Evolutionary conservation across 2,329 filamentous ascomycete genomes (phyloP).

Genomic region (Emergomyces orientalis): DNA sequence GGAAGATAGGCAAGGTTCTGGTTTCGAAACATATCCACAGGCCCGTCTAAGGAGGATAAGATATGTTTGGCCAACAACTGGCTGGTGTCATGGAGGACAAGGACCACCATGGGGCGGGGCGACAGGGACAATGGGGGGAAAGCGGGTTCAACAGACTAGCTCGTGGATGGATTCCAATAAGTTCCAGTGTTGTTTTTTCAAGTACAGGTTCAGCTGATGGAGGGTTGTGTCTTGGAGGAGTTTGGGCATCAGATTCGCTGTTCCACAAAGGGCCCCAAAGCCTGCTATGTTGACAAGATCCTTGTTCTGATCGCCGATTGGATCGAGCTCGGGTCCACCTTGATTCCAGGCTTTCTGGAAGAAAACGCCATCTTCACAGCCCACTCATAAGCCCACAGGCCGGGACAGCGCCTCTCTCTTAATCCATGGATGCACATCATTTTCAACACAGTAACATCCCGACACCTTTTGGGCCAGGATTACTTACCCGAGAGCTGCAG

Average conservation of each 20-base stretch:
- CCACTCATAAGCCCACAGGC: conserved; percentile 1
- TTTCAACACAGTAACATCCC: not conserved
- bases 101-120: not conserved
- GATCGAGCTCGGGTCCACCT: conserved; percentile 10
- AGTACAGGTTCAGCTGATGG: conserved; percentile 17
- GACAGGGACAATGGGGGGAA: not conserved
- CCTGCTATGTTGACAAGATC: conserved; percentile 12
- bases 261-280: conserved; percentile 11
- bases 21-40: conserved; percentile 9
- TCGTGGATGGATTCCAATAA: not conserved
- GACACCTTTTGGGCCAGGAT: not conserved
- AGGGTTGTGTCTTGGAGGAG: conserved; percentile 18
- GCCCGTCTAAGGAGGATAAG: not conserved
- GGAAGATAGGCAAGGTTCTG: not conserved
- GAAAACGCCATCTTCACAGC: conserved; percentile 9
- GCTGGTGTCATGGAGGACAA: conserved; percentile 1
- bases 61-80: not conserved
- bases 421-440: not conserved
- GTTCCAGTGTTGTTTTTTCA: conserved; percentile 3
- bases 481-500: not conserved
- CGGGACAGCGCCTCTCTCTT: not conserved
- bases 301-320: conserved; percentile 18
- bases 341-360: conserved; percentile 19
- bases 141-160: not conserved
- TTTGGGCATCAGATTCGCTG: conserved; percentile 18